Evolutionary conservation across 441 rosid genomes (phyloP), one percentile per base, ranked within the genome.

Genomic region (Manihot esculenta): DNA sequence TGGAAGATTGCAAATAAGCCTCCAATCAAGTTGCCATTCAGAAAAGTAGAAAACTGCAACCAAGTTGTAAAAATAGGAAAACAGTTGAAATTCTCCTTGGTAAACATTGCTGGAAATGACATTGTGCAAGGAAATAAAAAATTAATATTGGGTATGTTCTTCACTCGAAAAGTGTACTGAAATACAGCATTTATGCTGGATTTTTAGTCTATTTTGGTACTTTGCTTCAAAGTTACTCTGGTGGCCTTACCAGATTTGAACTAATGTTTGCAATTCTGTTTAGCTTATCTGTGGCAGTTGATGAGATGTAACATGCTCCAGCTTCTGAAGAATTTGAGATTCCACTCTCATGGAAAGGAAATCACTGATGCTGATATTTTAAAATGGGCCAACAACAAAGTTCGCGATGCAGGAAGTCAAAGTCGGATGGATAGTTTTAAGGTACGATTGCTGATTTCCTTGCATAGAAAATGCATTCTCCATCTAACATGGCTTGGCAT

Each of bases 261-360:
- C 64, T 55, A 50, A 62, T 55, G 26, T 72, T 45, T 64, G 49
- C 26, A 62, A 13, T 50, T 23, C 59, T 57, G 30, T 76, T 26
- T 62, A 95, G 99, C 97, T 77, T 95, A 87, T 83, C 81, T 95
- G 45, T 93, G 99, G 99, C 99, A 95, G 82, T 81, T 95, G 83
- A 92, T 93, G 99, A 89, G 99, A 80, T 88, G 74, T 65, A 88
- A 85, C 72, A 89, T 95, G 83, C 96, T 95, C 66, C 98, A 93
- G 80, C 97, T 92, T 70, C 86, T 95, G 45, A 92, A 86, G 84
- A 89, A 84, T 80, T 84, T 95, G 72, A 82, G 97, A 80, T 77
- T 85, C 59, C 93, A 84, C 57, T 85, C 96, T 59, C 89, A 82
- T 71, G 97, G 96, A 7, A 95, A 88, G 83, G 98, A 91, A 82